phyloP scores from a whole-genome alignment of 495 filamentous ascomycete species.

The Bacidia gigantensis region DNA sequence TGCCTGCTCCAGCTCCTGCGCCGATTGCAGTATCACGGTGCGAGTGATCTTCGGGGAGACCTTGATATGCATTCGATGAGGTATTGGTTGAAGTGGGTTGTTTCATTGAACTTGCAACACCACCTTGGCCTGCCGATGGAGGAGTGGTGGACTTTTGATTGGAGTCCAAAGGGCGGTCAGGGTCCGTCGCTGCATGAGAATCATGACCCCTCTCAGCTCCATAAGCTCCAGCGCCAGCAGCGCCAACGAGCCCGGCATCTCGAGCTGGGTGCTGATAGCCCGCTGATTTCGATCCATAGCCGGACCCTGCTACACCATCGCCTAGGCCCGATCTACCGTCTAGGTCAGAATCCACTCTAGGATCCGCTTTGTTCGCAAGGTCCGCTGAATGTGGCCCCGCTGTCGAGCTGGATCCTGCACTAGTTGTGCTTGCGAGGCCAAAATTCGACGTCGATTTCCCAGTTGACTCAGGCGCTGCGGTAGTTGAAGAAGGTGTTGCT shows the following conservation, averaged over 20 bases:
- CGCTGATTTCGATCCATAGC: neutral
- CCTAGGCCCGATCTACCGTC: slow-evolving; percentile 7
- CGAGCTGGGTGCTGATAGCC: slow-evolving; percentile 6
- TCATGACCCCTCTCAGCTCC: slow-evolving; percentile 6
- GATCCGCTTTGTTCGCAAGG: slow-evolving; percentile 34
- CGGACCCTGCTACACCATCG: neutral
- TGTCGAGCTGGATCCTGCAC: slow-evolving; percentile 23
- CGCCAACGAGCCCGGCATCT: slow-evolving; percentile 12
- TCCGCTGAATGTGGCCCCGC: slow-evolving; percentile 28
- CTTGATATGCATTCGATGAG: neutral
- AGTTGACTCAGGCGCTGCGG: neutral
- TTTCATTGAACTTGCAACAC: neutral
- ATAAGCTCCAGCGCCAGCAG: slow-evolving; percentile 12
- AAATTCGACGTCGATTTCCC: neutral
- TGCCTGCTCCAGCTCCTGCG: slow-evolving; percentile 9
- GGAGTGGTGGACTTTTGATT: neutral
- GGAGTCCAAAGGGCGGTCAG: neutral
- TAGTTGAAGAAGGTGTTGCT: neutral
- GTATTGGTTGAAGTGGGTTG: neutral
- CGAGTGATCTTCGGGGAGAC: neutral
- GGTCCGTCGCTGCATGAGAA: neutral
- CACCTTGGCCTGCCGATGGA: neutral
- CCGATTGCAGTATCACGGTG: slow-evolving; percentile 11
- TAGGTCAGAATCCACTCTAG: slow-evolving; percentile 34
- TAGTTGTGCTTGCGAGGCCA: neutral